phyloP scores from a whole-genome alignment of 2,329 filamentous ascomycete species.

The Neonectria neomacrospora region DNA sequence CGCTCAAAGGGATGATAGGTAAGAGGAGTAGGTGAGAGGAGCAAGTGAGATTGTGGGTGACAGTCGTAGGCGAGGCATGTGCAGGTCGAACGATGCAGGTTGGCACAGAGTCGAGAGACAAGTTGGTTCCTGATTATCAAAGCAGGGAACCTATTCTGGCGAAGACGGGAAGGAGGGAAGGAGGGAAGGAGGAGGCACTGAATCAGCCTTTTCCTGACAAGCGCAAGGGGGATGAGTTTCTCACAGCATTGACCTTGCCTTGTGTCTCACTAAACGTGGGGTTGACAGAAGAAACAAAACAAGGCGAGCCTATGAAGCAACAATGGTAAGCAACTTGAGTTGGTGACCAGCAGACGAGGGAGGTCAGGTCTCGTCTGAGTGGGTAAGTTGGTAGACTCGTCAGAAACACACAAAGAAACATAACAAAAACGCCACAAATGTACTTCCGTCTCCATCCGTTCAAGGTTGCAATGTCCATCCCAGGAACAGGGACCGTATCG shows the following conservation, averaged over 20 bases:
- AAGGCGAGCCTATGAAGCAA: neutral
- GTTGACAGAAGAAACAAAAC: neutral
- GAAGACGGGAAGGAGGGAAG: constrained; percentile 9
- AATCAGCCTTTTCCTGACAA: neutral
- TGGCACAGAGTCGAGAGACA: neutral
- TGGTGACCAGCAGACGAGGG: neutral
- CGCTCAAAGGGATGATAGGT: no score
- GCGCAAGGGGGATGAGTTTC: neutral
- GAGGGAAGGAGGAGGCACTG: neutral
- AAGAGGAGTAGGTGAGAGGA: neutral
- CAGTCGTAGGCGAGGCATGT: neutral
- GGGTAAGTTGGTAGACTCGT: no score
- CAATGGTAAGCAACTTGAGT: neutral
- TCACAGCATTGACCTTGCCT: neutral
- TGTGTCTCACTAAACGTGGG: neutral
- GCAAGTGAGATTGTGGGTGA: neutral
- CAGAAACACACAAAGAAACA: neutral
- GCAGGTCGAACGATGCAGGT: neutral
- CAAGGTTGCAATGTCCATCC: neutral
- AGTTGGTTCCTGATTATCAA: neutral
- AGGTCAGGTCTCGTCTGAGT: neutral
- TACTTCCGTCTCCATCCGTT: neutral
- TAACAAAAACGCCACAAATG: neutral
- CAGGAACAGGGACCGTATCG: neutral
- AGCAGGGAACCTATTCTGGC: neutral